A percentile compares a stretch with the other conserved stretches of the same genome.
phyloP scores from a whole-genome alignment of 208 protist species.

The Leishmania tropica region DNA sequence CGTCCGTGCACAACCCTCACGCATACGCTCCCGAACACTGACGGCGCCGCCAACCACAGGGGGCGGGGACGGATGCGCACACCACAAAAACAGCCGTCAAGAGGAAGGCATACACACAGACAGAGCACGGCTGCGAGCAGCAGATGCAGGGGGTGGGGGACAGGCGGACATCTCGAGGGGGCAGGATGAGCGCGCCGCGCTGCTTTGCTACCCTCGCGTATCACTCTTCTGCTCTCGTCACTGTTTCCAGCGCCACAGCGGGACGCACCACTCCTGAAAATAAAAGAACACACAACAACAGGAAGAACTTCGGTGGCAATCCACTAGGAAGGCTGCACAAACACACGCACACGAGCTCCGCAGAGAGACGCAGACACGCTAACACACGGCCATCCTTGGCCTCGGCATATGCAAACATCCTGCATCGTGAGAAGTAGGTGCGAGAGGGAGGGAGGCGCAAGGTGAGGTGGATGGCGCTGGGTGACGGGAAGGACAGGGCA shows the following conservation, averaged over 20 bases:
- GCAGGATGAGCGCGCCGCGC: background rate
- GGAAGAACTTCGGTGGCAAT: no score
- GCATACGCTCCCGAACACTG: background rate
- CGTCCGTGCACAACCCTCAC: background rate
- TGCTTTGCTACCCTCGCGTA: no score
- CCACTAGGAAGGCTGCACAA: background rate
- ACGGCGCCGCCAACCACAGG: background rate
- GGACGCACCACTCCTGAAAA: background rate
- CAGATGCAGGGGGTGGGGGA: background rate
- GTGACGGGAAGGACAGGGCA: background rate
- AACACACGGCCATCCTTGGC: background rate
- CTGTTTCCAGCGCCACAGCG: background rate
- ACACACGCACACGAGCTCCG: background rate
- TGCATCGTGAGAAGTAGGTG: background rate
- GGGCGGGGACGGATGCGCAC: background rate
- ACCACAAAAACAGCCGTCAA: background rate
- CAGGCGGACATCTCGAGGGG: background rate
- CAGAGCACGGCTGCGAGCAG: no score
- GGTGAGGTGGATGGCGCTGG: no score
- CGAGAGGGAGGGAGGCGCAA: background rate
- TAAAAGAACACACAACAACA: background rate
- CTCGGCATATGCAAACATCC: background rate
- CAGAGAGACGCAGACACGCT: background rate
- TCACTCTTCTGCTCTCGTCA: background rate
- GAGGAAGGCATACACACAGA: background rate